Base-by-base conservation (phyloP, 2,329 filamentous ascomycete species). In the Claviceps africana region DNA sequence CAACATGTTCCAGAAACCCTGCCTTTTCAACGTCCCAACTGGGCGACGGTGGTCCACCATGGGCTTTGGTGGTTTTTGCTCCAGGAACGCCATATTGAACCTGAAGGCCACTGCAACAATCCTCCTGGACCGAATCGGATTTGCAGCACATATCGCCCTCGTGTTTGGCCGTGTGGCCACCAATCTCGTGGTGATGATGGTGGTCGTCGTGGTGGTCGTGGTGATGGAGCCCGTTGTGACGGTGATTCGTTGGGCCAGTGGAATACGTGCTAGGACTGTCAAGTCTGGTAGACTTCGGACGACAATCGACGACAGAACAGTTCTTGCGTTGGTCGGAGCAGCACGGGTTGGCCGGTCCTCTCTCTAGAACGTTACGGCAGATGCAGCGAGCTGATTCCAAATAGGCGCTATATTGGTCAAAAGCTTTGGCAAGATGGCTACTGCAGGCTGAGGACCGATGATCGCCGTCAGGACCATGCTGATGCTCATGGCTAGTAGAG, bases 381-480 rank as follows among this genome's bases (percentile, higher is more conserved):
- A 68, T 68, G 57, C 66, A 69, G 2, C 65, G 65, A n/a, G 64
- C 64, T 10, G 61, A 60, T 44, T 67, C 61, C n/a, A 69, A 61
- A 47, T 67, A 67, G 51, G 59, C 60, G 53, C 58, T 63, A 49
- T 69, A 68, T 45, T 64, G 61, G 19, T 66, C 60, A 45, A 67
- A 65, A 1, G 66, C 66, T 25, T 59, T 60, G 48, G 55, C 53
- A 1, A 68, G 58, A 48, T 69, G 66, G 33, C 60, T 60, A 39
- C 50, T 61, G 47, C 66, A 68, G 8, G 66, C 65, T 7, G 57
- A 55, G 10, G 54, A 53, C 2, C 52, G 57, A 44, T 61, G 62
- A 5, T 59, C 56, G 30, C 62, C 61, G 46, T 61, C 46, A 15
- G 56, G 53, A 52, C 63, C 62, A 51, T 66, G 64, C 49, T 44